These are phyloP conservation scores for Hippophae tibetana DNA, from an alignment of 306 rosid genomes.

Conservation along the genomic window DNA sequence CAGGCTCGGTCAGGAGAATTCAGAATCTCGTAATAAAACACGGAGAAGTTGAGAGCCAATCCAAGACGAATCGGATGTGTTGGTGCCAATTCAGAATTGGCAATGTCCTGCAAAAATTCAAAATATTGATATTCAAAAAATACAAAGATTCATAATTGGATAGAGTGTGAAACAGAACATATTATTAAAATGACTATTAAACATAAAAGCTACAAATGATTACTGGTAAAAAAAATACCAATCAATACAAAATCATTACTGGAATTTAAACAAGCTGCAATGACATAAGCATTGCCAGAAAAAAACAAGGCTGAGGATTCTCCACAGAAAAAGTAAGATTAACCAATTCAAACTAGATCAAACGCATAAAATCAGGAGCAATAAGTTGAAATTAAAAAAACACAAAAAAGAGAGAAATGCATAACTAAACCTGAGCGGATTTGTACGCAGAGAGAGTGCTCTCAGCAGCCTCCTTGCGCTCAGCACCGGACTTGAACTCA, in stretches of 20 bases:
- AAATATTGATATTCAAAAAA: neutral
- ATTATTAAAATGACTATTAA: neutral
- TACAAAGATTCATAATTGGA: neutral
- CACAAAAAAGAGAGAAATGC: neutral
- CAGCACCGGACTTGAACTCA: constrained; percentile 26
- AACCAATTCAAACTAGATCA: too few relatives aligned
- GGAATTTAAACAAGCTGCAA: too few relatives aligned
- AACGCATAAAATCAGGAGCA: neutral
- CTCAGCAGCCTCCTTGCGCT: constrained; percentile 33
- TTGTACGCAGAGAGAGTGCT: constrained; percentile 27
- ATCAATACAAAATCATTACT: too few relatives aligned
- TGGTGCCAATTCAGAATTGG: constrained; percentile 25
- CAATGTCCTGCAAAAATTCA: constrained; percentile 27
- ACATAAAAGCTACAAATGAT: too few relatives aligned
- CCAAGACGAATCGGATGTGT: constrained; percentile 38
- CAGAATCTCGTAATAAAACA: constrained; percentile 33
- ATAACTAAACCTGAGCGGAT: constrained; percentile 24
- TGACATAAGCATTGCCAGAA: too few relatives aligned
- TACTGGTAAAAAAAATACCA: too few relatives aligned
- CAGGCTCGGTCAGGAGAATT: constrained; percentile 32
- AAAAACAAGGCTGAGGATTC: too few relatives aligned
- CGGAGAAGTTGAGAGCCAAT: constrained; percentile 36
- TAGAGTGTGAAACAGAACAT: too few relatives aligned
- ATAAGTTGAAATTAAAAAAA: neutral
- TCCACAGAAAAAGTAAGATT: too few relatives aligned